phyloP scores from a whole-genome alignment of 495 filamentous ascomycete species.

The Penicillium simplicissimum region DNA sequence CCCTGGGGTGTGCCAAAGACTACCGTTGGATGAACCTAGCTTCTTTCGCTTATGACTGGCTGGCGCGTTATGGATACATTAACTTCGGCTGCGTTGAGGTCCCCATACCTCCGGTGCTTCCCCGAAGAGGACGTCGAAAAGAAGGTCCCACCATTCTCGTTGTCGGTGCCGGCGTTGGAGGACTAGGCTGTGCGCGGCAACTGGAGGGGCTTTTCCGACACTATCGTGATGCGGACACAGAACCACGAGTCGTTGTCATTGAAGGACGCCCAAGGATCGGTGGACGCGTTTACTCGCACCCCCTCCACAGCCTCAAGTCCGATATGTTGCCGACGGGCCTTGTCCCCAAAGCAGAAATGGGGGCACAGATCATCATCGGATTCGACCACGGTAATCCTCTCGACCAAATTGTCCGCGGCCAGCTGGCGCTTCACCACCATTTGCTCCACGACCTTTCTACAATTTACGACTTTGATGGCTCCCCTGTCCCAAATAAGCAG shows the following conservation, averaged over 20 bases:
- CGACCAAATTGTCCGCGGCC: slow-evolving; percentile 84
- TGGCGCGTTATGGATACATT: slow-evolving; percentile 88
- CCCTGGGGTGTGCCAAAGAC: slow-evolving; percentile 88
- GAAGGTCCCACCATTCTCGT: slow-evolving; percentile 69
- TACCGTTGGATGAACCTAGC: slow-evolving; percentile 89
- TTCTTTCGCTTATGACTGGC: slow-evolving; percentile 87
- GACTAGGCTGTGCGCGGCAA: slow-evolving; percentile 89
- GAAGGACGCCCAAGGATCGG: slow-evolving; percentile 88
- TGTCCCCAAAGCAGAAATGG: slow-evolving; percentile 87
- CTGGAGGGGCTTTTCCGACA: slow-evolving; percentile 81
- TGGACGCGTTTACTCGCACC: slow-evolving; percentile 93
- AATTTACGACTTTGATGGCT: slow-evolving; percentile 86
- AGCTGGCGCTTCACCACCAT: slow-evolving; percentile 86
- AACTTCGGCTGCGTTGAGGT: slow-evolving; percentile 91
- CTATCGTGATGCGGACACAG: slow-evolving; percentile 63
- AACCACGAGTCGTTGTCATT: slow-evolving; percentile 76
- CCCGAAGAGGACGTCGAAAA: slow-evolving; percentile 50
- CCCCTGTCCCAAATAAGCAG: slow-evolving; percentile 71
- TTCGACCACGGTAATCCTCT: slow-evolving; percentile 95
- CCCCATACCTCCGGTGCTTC: slow-evolving; percentile 39
- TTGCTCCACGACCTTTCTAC: slow-evolving; percentile 80
- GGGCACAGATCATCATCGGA: slow-evolving; percentile 95
- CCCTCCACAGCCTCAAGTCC: slow-evolving; percentile 61
- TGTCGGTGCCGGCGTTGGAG: slow-evolving; percentile 92
- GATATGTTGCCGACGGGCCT: slow-evolving; percentile 49